Percentiles rank a stretch among this genome's conserved stretches.
Evolutionary conservation across 1,284 basidiomycete species (phyloP).

Genomic region (Ganoderma multipileum): DNA sequence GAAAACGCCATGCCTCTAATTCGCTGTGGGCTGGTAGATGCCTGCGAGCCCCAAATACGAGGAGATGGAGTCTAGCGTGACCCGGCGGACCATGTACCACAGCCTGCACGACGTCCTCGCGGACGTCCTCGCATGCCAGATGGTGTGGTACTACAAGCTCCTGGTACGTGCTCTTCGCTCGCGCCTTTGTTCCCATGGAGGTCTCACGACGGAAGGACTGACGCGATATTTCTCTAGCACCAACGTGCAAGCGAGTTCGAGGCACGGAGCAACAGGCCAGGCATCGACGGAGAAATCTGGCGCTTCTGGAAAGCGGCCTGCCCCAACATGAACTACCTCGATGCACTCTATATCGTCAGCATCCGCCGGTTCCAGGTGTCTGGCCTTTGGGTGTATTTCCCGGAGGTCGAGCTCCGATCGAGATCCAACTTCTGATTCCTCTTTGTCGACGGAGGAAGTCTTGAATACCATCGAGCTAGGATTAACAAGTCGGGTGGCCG

Average conservation of each 20-base stretch:
- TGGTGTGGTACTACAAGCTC: neutral
- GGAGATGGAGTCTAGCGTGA: neutral
- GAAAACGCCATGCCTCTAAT: neutral
- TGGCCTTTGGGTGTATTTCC: too few relatives aligned
- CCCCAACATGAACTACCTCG: neutral
- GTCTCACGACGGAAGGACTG: too few relatives aligned
- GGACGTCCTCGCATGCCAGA: neutral
- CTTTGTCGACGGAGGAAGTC: too few relatives aligned
- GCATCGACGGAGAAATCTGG: too few relatives aligned
- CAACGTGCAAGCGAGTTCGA: neutral
- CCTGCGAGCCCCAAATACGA: neutral
- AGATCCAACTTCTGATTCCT: too few relatives aligned
- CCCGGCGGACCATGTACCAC: neutral
- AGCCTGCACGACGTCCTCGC: neutral
- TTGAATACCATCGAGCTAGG: too few relatives aligned
- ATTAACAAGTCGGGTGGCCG: too few relatives aligned
- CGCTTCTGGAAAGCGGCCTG: too few relatives aligned
- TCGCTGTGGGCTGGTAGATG: neutral
- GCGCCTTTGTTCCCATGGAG: neutral
- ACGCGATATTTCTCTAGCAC: neutral
- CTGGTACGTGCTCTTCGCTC: neutral
- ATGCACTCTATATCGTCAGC: neutral
- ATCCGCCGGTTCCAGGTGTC: too few relatives aligned
- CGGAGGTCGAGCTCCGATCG: too few relatives aligned
- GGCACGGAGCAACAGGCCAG: neutral